Conservation (phyloP, 257 asterid species). For the Nicotiana otophora region DNA sequence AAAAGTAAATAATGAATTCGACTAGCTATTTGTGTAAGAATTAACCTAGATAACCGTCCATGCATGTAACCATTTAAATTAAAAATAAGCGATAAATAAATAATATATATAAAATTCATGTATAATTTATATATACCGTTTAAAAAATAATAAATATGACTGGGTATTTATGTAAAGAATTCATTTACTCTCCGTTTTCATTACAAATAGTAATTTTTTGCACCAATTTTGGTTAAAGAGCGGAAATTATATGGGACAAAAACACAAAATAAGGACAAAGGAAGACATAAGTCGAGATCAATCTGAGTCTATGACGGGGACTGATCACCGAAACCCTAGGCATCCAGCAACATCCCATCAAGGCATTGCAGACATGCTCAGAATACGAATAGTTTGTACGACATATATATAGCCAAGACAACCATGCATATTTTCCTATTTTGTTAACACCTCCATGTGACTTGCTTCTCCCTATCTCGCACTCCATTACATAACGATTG, state of each 20-base stretch:
- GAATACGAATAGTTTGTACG: background rate
- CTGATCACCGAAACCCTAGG: background rate
- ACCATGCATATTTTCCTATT: background rate
- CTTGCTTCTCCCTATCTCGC: background rate
- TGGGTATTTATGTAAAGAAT: no score
- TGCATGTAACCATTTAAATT: no score
- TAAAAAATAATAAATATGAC: no score
- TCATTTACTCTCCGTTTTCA: no score
- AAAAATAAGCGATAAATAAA: no score
- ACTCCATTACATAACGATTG: background rate
- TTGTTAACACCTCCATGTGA: background rate
- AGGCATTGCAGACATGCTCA: background rate
- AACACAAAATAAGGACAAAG: background rate
- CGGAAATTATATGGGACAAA: background rate
- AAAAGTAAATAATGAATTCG: no score
- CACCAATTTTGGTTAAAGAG: no score
- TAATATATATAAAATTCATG: no score
- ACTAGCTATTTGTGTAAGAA: no score
- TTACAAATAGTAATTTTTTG: no score
- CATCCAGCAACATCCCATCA: slow-evolving; percentile 4
- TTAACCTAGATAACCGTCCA: no score
- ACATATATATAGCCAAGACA: background rate
- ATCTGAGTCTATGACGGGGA: background rate
- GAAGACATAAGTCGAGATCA: slow-evolving; percentile 2
- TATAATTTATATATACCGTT: no score